Percentiles rank a stretch among this genome's conserved stretches.
Evolutionary conservation across 2,329 filamentous ascomycete genomes (phyloP).

Genomic region (Colletotrichum tanaceti): DNA sequence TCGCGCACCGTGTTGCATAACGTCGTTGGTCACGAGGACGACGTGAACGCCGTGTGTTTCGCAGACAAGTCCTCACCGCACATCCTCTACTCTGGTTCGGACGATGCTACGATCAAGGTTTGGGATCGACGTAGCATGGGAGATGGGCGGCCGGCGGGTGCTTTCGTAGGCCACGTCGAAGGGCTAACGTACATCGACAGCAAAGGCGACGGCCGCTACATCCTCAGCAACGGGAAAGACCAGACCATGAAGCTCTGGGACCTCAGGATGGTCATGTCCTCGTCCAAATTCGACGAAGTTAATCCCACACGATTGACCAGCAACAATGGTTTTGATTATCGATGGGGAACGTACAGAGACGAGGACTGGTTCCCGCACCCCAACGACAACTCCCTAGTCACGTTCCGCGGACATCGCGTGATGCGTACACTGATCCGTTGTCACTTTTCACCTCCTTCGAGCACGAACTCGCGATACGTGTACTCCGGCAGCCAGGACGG

Average conservation of each 20-base stretch:
- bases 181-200: conserved; percentile 77
- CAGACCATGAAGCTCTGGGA: conserved; percentile 99
- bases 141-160: conserved; percentile 77
- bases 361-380: conserved; percentile 78
- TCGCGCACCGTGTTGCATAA: conserved; percentile 78
- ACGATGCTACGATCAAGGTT: conserved; percentile 93
- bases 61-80: conserved; percentile 90
- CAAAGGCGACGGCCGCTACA: conserved; percentile 80
- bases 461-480: conserved; percentile 90
- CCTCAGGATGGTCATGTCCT: conserved; percentile 86
- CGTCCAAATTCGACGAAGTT: conserved; percentile 69
- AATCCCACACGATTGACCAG: conserved; percentile 66
- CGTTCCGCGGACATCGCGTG: conserved; percentile 90
- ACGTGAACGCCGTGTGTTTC: conserved; percentile 97
- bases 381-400: conserved; percentile 90
- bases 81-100: conserved; percentile 94
- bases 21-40: conserved; percentile 82
- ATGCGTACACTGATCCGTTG: conserved; percentile 92
- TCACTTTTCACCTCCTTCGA: conserved; percentile 89
- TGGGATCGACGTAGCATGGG: conserved; percentile 96
- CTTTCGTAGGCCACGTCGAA: conserved; percentile 74
- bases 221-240: conserved; percentile 94
- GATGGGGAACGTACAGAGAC: conserved; percentile 73
- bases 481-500: conserved; percentile 93
- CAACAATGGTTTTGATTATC: conserved; percentile 77